Evolutionary conservation across 805 yeast genomes (phyloP), one percentile per base, ranked within the genome.

Genomic region (Kuraishia hungarica): DNA sequence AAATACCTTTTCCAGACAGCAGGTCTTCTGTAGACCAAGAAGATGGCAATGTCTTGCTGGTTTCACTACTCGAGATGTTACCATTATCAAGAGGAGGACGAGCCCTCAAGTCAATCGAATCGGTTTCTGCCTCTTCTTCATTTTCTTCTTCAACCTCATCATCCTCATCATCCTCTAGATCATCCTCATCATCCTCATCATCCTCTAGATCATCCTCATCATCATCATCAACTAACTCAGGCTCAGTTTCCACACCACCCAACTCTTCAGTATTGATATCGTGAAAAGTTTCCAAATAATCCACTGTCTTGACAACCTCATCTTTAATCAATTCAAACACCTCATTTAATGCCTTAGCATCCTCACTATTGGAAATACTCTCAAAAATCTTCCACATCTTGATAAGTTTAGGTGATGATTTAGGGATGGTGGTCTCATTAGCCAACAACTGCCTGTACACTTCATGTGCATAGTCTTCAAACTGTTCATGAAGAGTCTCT

Each of bases 371-470:
- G 21, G 67, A 51, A 23, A 69, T 50, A 54, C 62, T 56, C 53
- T 62, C 63, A 56, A 69, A 65, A 15, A 68, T 60, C n/a, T 61
- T 61, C 48, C 57, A 61, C 53, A 62, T 61, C 55, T 67, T 68
- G 19, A 57, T 56, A 47, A 69, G 57, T 48, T 63, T 64, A 20
- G 61, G 61, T 57, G 68, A 64, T 11, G 54, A 53, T 1, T 55
- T 51, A 35, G 72, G 72, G 39, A 69, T 61, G 46, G 61, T 57
- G 3, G 56, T 50, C 28, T 60, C 58, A 20, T 57, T 57, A 0
- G 59, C 55, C 13, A 58, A 6, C 10, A 48, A 17, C 28, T 17
- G 22, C 24, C 22, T 46, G 19, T 35, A 15, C n/a, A 8, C 11
- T 15, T 35, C 43, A 22, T 46, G 49, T 2, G 24, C 19, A 20